Conservation (phyloP, 2,329 filamentous ascomycete species). For the Thielaviopsis cerberus region DNA sequence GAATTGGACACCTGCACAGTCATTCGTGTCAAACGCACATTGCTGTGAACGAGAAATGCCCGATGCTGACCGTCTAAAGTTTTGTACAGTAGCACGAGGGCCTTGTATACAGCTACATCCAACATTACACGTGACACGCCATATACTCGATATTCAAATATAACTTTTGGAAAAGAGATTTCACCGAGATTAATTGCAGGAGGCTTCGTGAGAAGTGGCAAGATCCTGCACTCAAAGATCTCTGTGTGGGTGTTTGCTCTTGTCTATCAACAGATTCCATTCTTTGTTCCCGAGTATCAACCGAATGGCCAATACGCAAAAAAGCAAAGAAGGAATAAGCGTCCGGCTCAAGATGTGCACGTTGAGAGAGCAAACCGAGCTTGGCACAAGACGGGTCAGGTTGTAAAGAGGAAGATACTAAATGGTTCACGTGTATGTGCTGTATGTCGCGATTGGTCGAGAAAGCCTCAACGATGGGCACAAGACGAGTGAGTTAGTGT, state of each 20-base stretch:
- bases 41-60: no score
- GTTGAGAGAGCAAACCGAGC: constrained; percentile 5
- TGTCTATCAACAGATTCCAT: constrained; percentile 2
- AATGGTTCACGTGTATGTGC: no score
- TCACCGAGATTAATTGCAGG: constrained; percentile 12
- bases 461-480: no score
- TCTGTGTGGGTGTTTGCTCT: constrained; percentile 10
- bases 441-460: no score
- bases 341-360: constrained; percentile 11
- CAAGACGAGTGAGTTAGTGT: no score
- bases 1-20: no score
- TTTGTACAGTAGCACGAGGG: no score
- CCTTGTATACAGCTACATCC: no score
- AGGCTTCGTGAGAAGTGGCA: constrained; percentile 8
- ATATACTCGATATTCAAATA: neutral
- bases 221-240: constrained; percentile 12
- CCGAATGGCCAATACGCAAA: neutral
- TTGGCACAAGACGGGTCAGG: constrained; percentile 9
- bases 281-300: neutral
- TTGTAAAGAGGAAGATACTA: neutral
- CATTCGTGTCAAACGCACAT: no score
- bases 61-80: no score
- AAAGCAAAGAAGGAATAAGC: neutral
- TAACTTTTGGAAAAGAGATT: neutral
- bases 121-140: no score